Evolutionary conservation across 441 rosid genomes (phyloP), one percentile per base, ranked within the genome.

Genomic region (Populus hybrid): DNA sequence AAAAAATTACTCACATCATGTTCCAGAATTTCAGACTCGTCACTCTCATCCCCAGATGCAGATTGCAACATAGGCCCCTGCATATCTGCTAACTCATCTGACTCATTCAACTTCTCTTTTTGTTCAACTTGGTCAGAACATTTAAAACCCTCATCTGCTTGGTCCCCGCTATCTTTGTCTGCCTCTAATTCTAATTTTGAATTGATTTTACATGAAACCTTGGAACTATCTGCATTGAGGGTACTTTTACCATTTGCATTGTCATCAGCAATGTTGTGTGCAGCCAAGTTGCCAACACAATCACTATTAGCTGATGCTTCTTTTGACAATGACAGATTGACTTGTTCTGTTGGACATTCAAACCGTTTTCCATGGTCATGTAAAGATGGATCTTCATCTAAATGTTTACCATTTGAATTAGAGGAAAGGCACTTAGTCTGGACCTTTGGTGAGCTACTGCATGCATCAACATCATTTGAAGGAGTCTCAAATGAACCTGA

Each of bases 21-120:
- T 85, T 94, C 98, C 80, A 91, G 79, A 73, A 88, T 83, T 83
- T 92, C 98, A 36, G 94, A 92, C 77, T 86, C 99, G 50, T 87
- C 93, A 72, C 91, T 87, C 75, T 92, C 97, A 82, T 94, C 88
- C 71, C 84, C 92, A 67, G 90, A 87, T 79, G 73, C 78, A 81
- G 85, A 86, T 81, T 81, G 85, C 40, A 73, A 70, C 71, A 76
- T 77, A 61, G 86, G 84, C 73, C 84, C 93, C 73, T 72, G 87
- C 65, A 80, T 46, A 40, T 80, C 85, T 79, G 86, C 79, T 61
- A 84, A 80, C 24, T 84, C 86, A 75, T 74, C 83, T 71, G 78
- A 72, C 81, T 82, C 73, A 38, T 78, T 82, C 36, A 78, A 81
- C 86, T 84, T 89, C 72, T 82, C 82, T 71, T 80, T 82, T 71